Percentiles rank a stretch among this genome's conserved stretches.
phyloP scores from a whole-genome alignment of 768 basidiomycete genomes.

The Pulveroboletus ravenelii region DNA sequence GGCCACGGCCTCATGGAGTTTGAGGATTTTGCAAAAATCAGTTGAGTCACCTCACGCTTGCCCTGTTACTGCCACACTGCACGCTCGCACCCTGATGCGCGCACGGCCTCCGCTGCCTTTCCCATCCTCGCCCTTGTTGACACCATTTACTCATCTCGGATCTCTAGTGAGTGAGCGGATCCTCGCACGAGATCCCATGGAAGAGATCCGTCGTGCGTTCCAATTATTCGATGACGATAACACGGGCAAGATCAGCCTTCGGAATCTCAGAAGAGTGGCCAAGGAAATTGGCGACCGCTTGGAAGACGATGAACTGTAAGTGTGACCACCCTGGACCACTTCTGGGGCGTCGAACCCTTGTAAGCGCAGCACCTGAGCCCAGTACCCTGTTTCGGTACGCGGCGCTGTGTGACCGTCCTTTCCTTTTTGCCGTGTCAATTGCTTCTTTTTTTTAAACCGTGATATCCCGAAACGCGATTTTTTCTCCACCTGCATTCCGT shows the following conservation, averaged over 20 bases:
- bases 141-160: slow-evolving; percentile 17
- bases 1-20: slow-evolving; percentile 84
- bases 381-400: slow-evolving; percentile 26
- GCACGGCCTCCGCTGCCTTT: not conserved
- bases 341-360: slow-evolving; percentile 15
- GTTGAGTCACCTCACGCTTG: slow-evolving; percentile 43
- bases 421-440: slow-evolving; percentile 10
- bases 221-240: slow-evolving; percentile 95
- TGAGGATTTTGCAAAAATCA: slow-evolving; percentile 91
- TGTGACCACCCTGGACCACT: slow-evolving; percentile 21
- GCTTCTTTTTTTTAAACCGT: slow-evolving; percentile 22
- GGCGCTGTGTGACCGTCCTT: slow-evolving; percentile 16
- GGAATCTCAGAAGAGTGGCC: slow-evolving; percentile 88
- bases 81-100: slow-evolving; percentile 1
- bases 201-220: slow-evolving; percentile 94
- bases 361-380: slow-evolving; percentile 26
- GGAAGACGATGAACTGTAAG: slow-evolving; percentile 95
- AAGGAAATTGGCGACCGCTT: slow-evolving; percentile 94
- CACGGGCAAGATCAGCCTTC: slow-evolving; percentile 88
- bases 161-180: slow-evolving; percentile 87
- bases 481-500: slow-evolving; percentile 13
- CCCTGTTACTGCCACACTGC: not conserved
- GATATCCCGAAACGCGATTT: slow-evolving; percentile 15
- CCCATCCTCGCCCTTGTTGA: not conserved
- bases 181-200: slow-evolving; percentile 90